Conservation (phyloP, 148 eudicot species). For the Rhododendron williamsianum region DNA sequence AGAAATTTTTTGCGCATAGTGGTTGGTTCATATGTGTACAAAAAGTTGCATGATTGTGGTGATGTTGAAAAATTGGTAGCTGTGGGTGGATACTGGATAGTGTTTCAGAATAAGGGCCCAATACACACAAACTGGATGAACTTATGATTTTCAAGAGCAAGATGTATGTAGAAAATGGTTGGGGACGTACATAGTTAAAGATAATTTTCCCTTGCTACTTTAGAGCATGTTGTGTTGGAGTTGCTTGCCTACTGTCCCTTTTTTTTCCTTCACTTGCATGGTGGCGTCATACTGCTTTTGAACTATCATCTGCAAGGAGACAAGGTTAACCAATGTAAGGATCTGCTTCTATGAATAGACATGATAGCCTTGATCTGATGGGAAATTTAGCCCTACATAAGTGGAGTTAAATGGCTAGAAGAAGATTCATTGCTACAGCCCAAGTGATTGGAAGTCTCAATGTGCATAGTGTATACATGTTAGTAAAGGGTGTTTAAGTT, state of each 20-base stretch:
- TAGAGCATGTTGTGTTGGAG: not conserved
- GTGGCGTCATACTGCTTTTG: not conserved
- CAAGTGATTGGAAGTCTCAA: not conserved
- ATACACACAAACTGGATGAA: not conserved
- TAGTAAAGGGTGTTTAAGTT: not conserved
- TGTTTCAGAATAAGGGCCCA: not conserved
- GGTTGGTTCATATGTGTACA: not conserved
- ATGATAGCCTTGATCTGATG: not conserved
- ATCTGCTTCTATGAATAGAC: not conserved
- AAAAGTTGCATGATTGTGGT: not conserved
- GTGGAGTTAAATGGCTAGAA: not conserved
- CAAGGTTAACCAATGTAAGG: not conserved
- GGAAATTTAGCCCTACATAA: not conserved
- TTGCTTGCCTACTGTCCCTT: not conserved
- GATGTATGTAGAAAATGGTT: not conserved
- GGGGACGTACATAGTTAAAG: not conserved
- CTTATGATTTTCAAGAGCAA: not conserved
- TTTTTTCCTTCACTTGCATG: not conserved
- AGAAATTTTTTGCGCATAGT: not conserved
- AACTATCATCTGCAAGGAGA: not conserved
- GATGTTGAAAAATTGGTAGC: not conserved
- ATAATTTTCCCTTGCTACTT: not conserved
- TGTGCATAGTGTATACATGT: not conserved
- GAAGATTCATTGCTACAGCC: not conserved
- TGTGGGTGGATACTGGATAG: not conserved